Evolutionary conservation across 495 filamentous ascomycete genomes (phyloP), one percentile per base, ranked within the genome.

Genomic region (Penicillium riverlandense): DNA sequence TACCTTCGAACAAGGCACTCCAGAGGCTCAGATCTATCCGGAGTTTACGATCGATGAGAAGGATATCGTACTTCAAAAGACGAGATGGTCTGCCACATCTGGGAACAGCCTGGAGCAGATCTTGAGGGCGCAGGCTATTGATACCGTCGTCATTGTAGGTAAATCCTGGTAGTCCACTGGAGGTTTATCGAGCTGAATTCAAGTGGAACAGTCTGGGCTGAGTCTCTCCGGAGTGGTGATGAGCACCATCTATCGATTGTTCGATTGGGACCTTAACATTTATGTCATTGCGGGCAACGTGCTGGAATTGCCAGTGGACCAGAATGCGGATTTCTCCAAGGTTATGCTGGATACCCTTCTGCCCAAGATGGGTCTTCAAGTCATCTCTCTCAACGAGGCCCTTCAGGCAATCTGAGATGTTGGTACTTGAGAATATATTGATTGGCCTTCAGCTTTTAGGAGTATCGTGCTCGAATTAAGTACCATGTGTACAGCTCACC

Each of bases 231-330:
- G 71, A 0, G 69, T 71, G 9, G 58, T 74, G 5, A 59, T 69
- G 63, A 55, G 49, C 31, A 74, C 69, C 0, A 47, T 65, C 6
- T 72, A 72, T 45, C 58, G 64, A 13, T 35, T 75, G 22, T 75
- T 71, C 41, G 67, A 73, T 43, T 41, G 70, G 37, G 66, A 72
- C 40, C 69, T 59, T 42, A 54, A 67, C 22, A 57, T 74, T 30
- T 70, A 60, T 47, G 62, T 74, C 15, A 68, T 75, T 34, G 44
- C 52, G 39, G 62, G 66, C 36, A 72, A 69, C 40, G 67, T 69
- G 7, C 29, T 74, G 29, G 70, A 72, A 14, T 38, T 69, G 7
- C 63, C 67, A 1, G 41, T 55, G n/a, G 54, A 60, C n/a, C 53
- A 64, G 14, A 48, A 33, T 34, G 29, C 11, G n/a, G 40, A 40